Evolutionary conservation across 1,139 yeast species (phyloP), one percentile per base, ranked within the genome.

Genomic region (Arxiozyma heterogenica): DNA sequence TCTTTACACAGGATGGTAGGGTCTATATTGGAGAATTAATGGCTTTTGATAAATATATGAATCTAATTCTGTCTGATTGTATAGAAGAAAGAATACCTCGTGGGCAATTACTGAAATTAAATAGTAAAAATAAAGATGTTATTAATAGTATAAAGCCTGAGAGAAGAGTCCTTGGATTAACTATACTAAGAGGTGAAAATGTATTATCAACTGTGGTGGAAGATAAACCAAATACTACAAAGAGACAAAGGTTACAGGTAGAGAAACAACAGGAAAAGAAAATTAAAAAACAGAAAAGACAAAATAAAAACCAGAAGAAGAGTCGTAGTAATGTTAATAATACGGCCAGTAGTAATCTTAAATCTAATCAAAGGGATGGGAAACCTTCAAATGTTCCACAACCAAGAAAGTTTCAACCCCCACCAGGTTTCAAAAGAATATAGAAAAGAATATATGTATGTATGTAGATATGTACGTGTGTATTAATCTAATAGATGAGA

Each of bases 11-110:
- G 25, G 97, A 91, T 70, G 83, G 86, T 15, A 77, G 95, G 50
- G 83, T 81, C 52, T 81, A 86, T 61, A 75, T 84, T 12, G 98
- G 98, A 1, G 83, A 84, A 57, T 75, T 93, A 53, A 72, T 91
- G 59, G 93, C 98, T 4, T 93, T 89, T 67, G 98, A 93, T 70
- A 84, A 84, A 67, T 87, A 85, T 68, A 84, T 91, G 84, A 93
- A 93, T 68, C 69, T 93, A 47, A 96, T 93, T 18, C 73, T 93
- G 45, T 79, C 87, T 18, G 95, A 91, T 60, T 81, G 95, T 49
- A 91, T 87, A 63, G 98, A 93, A 66, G 82, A 82, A 63, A 77
- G 97, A 59, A 72, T 83, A 18, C 83, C 95, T 4, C 84, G 82
- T 62, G 83, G 82, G 60, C 68, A 72, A 6, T 23, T 41, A 39